Percentiles rank a stretch among this genome's conserved stretches.
Conservation (phyloP, 805 yeast species). For the Yarrowia yakushimensis region DNA sequence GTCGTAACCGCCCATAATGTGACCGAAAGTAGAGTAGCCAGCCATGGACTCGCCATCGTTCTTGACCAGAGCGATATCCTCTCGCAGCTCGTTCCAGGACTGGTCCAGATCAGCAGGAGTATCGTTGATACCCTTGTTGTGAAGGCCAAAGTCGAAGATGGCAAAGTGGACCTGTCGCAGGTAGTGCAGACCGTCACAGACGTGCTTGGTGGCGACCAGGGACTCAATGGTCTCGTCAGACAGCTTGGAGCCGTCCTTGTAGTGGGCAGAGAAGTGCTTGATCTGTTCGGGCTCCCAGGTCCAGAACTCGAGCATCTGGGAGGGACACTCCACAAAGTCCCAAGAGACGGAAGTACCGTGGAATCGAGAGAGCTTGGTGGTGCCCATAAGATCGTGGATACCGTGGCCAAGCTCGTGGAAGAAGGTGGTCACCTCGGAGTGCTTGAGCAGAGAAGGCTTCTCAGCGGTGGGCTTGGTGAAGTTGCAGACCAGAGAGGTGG, state of each 20-base stretch:
- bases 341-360: conserved; percentile 75
- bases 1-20: conserved; percentile 79
- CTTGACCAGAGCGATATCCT: conserved; percentile 55
- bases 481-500: conserved; percentile 78
- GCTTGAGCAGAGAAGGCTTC: conserved; percentile 73
- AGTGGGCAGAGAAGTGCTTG: conserved; percentile 60
- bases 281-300: conserved; percentile 71
- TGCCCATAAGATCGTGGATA: conserved; percentile 71
- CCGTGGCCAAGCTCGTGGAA: conserved; percentile 93
- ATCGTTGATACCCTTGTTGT: conserved; percentile 39
- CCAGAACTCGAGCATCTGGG: conserved; percentile 86
- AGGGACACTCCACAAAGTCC: conserved; percentile 90
- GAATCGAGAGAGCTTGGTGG: conserved; percentile 61
- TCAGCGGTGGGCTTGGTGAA: conserved; percentile 71
- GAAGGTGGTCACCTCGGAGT: conserved; percentile 73
- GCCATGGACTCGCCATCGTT: conserved; percentile 46
- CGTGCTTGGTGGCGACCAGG: conserved; percentile 63
- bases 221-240: conserved; percentile 56
- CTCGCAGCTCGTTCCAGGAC: conserved; percentile 64
- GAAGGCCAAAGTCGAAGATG: conserved; percentile 69
- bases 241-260: conserved; percentile 52
- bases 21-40: conserved; percentile 74
- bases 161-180: conserved; percentile 79
- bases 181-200: conserved; percentile 67
- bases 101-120: conserved; percentile 44